Conservation (phyloP, 169 alveolate genomes). For the Eimeria necatrix region DNA sequence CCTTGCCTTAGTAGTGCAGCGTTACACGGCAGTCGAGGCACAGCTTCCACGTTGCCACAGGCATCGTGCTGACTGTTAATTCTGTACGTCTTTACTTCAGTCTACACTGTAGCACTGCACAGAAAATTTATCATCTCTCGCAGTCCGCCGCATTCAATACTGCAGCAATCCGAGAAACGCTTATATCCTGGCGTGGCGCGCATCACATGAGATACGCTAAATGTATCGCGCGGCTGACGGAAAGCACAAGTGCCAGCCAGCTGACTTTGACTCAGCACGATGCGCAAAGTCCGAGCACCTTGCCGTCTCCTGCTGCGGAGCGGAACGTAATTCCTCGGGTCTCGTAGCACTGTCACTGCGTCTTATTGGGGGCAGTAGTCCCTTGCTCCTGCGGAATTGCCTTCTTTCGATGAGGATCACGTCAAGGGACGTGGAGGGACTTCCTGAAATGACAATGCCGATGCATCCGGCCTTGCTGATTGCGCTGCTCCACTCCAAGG, state of each 20-base stretch:
- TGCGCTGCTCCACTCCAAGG: conserved; percentile 29
- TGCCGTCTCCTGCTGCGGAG: conserved; percentile 27
- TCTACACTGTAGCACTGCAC: background rate
- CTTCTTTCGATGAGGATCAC: background rate
- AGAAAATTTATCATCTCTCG: background rate
- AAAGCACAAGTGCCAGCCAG: too few relatives aligned
- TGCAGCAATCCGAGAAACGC: background rate
- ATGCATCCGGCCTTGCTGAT: conserved; percentile 35
- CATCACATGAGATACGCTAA: too few relatives aligned
- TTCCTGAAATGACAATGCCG: conserved; percentile 20
- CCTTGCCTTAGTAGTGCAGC: too few relatives aligned
- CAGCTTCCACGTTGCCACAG: too few relatives aligned
- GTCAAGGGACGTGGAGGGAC: background rate
- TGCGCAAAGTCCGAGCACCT: background rate
- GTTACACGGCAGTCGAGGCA: too few relatives aligned
- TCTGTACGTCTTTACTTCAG: background rate
- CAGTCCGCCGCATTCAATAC: background rate
- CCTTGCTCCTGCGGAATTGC: background rate
- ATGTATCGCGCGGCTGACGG: too few relatives aligned
- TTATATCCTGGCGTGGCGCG: too few relatives aligned
- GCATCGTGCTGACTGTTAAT: too few relatives aligned
- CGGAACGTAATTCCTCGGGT: background rate
- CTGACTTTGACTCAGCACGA: background rate
- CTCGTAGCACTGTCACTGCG: conserved; percentile 4
- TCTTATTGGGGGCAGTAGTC: background rate